Evolutionary conservation across 2,329 filamentous ascomycete genomes (phyloP), one percentile per base, ranked within the genome.

Genomic region (Arthroderma sp.): DNA sequence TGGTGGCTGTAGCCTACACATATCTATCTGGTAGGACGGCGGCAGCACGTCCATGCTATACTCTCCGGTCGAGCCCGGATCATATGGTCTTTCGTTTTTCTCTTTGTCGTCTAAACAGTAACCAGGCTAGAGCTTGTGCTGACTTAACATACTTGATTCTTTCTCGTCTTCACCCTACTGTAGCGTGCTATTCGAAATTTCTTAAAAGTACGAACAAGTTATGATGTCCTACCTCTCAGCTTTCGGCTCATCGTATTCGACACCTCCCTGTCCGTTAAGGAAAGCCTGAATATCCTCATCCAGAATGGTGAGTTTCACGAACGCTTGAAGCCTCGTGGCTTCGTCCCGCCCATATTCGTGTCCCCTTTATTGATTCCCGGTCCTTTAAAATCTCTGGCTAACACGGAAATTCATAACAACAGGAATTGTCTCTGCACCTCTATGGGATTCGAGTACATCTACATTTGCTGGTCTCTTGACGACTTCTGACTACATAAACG

Each of bases 181-280:
- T 66, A 94, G 88, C 82, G 82, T 71, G 82, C 84, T 51, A 88
- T 96, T 57, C 84, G 91, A 66, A 85, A 94, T 56, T 98, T 98
- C 68, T 80, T 98, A 62, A 94, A 88, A 66, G 83, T 93, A 55
- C 83, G 91, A 60, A 96, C 86, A 32, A 95, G 88, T 64, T 98
- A 98, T 71, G 91, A 98, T 68, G 91, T 98, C 54, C 75, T 98
- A 40, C 91, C 91, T 11, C 78, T 98, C 49, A 95, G 88, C 54
- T 98, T 94, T 68, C 84, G 91, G 51, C 79, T 98, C 45, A 93
- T 98, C 59, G 79, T 95, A 52, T 85, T 98, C 62, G 93, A 98
- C 66, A 96, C 87, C 50, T 82, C 88, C 50, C 75, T 98, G 47
- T 79, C 95, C 45, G 93, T 98, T 57, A 94, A 93, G 70, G 95